Base-by-base conservation (phyloP, 176 grass and related monocot species). In the Luzula sylvatica region DNA sequence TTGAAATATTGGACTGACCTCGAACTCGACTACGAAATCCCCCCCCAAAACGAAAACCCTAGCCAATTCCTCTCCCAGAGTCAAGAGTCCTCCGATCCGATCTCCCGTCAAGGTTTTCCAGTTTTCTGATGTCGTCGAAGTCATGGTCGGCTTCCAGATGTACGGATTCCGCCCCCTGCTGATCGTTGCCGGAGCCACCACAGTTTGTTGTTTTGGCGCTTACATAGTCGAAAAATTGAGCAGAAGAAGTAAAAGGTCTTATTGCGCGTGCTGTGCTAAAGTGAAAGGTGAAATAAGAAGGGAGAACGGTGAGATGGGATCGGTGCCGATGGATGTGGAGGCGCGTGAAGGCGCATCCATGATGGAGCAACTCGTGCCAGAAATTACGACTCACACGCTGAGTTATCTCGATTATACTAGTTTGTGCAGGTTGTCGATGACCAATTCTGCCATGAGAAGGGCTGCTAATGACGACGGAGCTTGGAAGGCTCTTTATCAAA, bases 311-410 rank as follows among this genome's bases (percentile, higher is more conserved):
- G 75, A 90, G 47, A 90, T 87, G 75, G 59, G 44, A 46, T 62
- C 62, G 0, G 68, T 26, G 55, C 80, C 72, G n/a, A 75, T 81
- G 55, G 81, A 74, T 38, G 50, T 65, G 65, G 77, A 81, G 23
- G 69, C 56, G 50, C 78, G 65, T 23, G 87, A 78, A 23, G 75
- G 78, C 12, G 78, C 61, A 22, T 99, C 93, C 70, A 99, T 99
- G 93, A 87, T 99, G 86, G 86, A 98, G 72, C 93, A 92, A 56
- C 75, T 99, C 71, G 93, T 92, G 72, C 93, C 86, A 25, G 86
- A 99, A 78, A 92, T 99, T 47, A 92, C 86, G 24, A 99, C 81
- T 45, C 86, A 99, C 63, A 85, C 82, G 16, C 93, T 99, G 41
- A 99, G 86, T 64, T 99, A 87, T 73, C 72, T 99, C 27, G 93